These are phyloP conservation scores for Volutella citrinella DNA, from an alignment of 2,329 filamentous ascomycete species.

Conservation along the genomic window DNA sequence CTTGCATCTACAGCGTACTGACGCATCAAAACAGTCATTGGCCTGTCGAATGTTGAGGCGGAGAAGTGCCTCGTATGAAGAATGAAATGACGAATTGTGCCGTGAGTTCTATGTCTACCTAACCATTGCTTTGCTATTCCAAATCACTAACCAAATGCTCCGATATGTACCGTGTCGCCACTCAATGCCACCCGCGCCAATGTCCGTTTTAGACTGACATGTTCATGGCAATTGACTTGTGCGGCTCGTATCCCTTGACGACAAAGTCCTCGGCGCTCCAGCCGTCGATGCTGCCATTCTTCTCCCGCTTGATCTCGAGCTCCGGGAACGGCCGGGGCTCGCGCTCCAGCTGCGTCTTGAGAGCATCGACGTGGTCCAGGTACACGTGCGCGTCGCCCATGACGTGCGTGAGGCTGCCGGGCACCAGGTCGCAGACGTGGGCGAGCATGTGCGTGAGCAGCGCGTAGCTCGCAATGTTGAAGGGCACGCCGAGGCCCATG, in stretches of 20 bases:
- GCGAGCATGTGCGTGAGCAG: conserved; percentile 94
- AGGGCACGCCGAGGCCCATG: conserved; percentile 95
- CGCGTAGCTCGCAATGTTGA: conserved; percentile 96
- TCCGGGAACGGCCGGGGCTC: conserved; percentile 80
- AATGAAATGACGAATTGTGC: no score
- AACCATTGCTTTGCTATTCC: no score
- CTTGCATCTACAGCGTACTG: no score
- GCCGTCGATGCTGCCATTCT: conserved; percentile 77
- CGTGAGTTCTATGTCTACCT: no score
- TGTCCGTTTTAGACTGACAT: conserved; percentile 91
- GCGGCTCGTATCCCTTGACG: conserved; percentile 83
- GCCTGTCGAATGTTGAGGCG: no score
- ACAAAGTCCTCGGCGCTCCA: conserved; percentile 89
- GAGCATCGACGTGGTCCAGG: conserved; percentile 83
- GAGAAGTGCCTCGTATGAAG: no score
- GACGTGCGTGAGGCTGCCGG: conserved; percentile 85
- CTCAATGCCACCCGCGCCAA: no score
- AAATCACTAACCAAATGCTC: no score
- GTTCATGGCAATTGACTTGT: conserved; percentile 94
- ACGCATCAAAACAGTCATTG: no score
- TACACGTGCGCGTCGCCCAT: conserved; percentile 99
- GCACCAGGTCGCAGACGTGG: conserved; percentile 77
- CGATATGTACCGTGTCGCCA: no score
- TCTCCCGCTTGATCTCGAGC: conserved; percentile 67
- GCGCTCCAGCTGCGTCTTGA: conserved; percentile 75